phyloP scores from a whole-genome alignment of 495 filamentous ascomycete genomes.

The Annulohypoxylon bovei region DNA sequence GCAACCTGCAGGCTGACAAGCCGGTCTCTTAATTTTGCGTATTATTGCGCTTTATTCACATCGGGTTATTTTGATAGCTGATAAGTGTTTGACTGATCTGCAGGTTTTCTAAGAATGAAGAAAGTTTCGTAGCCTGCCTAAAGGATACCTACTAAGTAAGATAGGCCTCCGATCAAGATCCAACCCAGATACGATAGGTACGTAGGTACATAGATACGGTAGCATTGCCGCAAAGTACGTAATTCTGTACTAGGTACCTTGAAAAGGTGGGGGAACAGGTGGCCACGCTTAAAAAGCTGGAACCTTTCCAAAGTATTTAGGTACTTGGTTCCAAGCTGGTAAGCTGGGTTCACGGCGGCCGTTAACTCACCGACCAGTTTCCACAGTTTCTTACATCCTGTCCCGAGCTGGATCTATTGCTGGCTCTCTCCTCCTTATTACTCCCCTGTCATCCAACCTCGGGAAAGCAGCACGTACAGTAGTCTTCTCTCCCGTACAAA shows the following conservation, averaged over 20 bases:
- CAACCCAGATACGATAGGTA: not conserved
- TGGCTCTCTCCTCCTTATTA: constrained; percentile 24
- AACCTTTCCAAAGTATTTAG: constrained; percentile 9
- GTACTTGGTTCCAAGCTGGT: constrained; percentile 4
- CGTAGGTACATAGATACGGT: not conserved
- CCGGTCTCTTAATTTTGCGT: not conserved
- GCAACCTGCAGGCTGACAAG: constrained; percentile 9
- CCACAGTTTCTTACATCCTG: constrained; percentile 36
- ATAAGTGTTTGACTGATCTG: constrained; percentile 8
- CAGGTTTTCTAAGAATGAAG: not conserved
- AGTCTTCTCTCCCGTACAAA: constrained; percentile 15
- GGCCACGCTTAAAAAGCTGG: constrained; percentile 29
- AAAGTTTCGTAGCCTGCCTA: not conserved
- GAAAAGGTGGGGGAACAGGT: constrained; percentile 29
- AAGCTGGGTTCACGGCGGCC: constrained; percentile 20
- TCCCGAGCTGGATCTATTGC: constrained; percentile 24
- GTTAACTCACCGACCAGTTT: constrained; percentile 26
- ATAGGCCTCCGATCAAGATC: constrained; percentile 7
- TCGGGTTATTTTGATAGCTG: not conserved
- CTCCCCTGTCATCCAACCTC: constrained; percentile 32
- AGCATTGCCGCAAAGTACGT: constrained; percentile 20
- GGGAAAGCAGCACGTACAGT: constrained; percentile 27
- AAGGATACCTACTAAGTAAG: not conserved
- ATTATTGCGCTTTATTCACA: not conserved
- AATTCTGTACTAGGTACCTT: constrained; percentile 10